Evolutionary conservation across 1,139 yeast species (phyloP).

Genomic region (Magnusiomyces magnusii): DNA sequence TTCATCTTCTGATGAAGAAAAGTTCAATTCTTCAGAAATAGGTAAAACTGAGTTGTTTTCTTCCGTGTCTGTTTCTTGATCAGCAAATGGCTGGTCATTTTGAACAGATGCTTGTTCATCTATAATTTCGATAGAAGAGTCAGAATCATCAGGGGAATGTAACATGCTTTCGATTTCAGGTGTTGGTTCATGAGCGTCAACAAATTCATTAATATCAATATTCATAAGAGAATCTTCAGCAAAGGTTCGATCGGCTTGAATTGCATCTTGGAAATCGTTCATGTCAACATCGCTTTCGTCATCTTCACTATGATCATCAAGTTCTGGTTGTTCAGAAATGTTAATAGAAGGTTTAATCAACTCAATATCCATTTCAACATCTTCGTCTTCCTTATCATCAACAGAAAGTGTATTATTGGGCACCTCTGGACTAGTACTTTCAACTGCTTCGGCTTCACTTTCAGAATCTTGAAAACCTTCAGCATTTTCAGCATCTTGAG

Average conservation of each 20-base stretch:
- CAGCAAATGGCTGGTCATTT: not conserved
- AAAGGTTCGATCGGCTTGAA: constrained; percentile 7
- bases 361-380: not conserved
- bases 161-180: constrained; percentile 11
- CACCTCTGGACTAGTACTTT: not conserved
- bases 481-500: not conserved
- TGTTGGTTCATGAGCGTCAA: constrained; percentile 8
- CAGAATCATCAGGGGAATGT: not conserved
- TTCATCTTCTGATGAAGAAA: not conserved
- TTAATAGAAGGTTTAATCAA: not conserved
- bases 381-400: not conserved
- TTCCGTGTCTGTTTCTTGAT: not conserved
- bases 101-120: not conserved
- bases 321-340: too few species aligned
- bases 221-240: constrained; percentile 3
- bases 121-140: not conserved
- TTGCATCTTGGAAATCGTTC: constrained; percentile 4
- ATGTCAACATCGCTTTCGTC: constrained; percentile 7
- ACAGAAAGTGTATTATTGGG: not conserved
- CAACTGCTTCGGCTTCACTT: not conserved
- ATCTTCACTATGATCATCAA: constrained; percentile 7
- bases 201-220: constrained; percentile 8
- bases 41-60: not conserved
- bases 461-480: not conserved
- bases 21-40: not conserved